phyloP scores from a whole-genome alignment of 78 protist genomes.

The Dictyostelium firmibasis region DNA sequence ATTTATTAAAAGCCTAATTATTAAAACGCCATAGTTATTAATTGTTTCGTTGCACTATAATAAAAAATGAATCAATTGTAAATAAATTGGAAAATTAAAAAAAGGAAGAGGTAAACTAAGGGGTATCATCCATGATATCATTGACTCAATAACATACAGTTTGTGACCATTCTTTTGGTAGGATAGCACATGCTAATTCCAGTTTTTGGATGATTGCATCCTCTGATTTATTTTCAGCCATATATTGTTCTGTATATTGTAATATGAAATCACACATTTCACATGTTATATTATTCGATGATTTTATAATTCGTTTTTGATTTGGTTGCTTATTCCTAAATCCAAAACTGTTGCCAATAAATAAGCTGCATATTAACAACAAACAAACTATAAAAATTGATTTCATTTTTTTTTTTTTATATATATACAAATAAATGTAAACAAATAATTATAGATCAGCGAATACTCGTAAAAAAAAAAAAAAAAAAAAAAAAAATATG shows the following conservation, averaged over 20 bases:
- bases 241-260: neutral
- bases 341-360: neutral
- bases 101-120: no score
- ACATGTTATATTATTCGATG: neutral
- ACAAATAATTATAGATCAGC: neutral
- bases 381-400: neutral
- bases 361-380: neutral
- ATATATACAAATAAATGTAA: neutral
- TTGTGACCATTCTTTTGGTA: neutral
- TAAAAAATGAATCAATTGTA: neutral
- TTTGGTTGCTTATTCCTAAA: neutral
- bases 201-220: neutral
- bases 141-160: no score
- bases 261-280: conserved; percentile 8
- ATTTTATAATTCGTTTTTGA: neutral
- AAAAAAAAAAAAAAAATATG: neutral
- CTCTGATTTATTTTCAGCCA: conserved; percentile 2
- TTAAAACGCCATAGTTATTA: neutral
- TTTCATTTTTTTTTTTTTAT: neutral
- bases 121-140: no score
- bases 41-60: neutral
- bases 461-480: no score
- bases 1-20: neutral
- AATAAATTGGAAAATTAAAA: no score
- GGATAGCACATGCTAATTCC: neutral